A percentile compares a stretch with the other conserved stretches of the same genome.
Evolutionary conservation across 2,329 filamentous ascomycete species (phyloP).

Genomic region (Ciborinia camelliae): DNA sequence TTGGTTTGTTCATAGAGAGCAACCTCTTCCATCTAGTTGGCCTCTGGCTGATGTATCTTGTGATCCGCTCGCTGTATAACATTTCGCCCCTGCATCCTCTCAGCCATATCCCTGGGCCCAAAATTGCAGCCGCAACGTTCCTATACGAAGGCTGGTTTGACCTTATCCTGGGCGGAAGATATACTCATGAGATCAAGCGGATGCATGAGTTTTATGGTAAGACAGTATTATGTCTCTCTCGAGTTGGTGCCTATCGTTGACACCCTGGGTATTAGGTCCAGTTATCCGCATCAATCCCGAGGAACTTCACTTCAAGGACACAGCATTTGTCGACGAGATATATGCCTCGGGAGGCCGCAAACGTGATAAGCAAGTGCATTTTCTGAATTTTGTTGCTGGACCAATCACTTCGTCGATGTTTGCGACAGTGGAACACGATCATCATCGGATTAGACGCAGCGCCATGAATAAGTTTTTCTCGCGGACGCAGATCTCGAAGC

Average conservation of each 20-base stretch:
- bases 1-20: too few species aligned
- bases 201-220: constrained; percentile 29
- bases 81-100: constrained; percentile 23
- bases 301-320: neutral
- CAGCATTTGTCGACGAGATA: neutral
- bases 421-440: neutral
- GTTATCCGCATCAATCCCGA: neutral
- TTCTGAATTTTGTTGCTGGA: neutral
- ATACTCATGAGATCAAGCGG: constrained; percentile 22
- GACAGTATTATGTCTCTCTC: neutral
- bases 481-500: neutral
- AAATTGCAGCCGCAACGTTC: constrained; percentile 26
- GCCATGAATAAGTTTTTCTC: neutral
- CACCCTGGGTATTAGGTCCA: neutral
- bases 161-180: constrained; percentile 20
- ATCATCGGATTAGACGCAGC: neutral
- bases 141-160: constrained; percentile 28
- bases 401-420: neutral
- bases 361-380: neutral
- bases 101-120: constrained; percentile 28
- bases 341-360: neutral
- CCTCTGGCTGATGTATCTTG: too few species aligned
- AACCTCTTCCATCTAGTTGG: too few species aligned
- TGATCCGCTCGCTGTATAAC: too few species aligned
- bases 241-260: neutral